Base-by-base conservation (phyloP, 164 flowering plant species). In the Piper betle region DNA sequence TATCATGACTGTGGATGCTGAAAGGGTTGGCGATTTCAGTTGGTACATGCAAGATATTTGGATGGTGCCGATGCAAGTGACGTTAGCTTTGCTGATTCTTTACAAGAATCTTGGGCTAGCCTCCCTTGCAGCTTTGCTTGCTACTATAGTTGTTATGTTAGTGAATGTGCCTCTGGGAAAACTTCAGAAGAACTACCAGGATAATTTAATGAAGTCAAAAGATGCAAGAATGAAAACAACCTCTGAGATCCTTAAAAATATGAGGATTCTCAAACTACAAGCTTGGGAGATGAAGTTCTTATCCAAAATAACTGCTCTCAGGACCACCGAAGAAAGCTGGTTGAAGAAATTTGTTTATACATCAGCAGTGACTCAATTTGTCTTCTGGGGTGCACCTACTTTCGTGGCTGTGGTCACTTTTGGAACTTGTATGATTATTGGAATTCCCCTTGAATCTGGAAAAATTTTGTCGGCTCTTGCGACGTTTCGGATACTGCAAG, bases 181-280 rank as follows among this genome's bases (percentile, higher is more conserved):
- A 37, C 43, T 80, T 60, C 77, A 75, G 55, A 77, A 84, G 79
- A 71, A 72, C 20, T 80, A 65, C 58, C 87, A 84, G 58, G 75
- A 62, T 1, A 77, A 80, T 63, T 53, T 88, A 3, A 88, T 88
- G 96, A 71, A 74, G 52, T 73, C 90, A 1, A 88, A 88, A 71
- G 96, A 88, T 64, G 58, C 53, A 39, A 74, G 96, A 69, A 88
- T 85, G 92, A 84, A 79, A 68, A 77, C 78, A 9, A 88, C 86
- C 0, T 75, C 91, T 15, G 96, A 84, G 69, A 71, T 80, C 11
- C 71, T 85, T 53, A 77, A 82, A 74, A 85, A 84, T 74, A 85
- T 88, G 96, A 85, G 86, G 57, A 81, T 88, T 62, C 83, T 88
- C 65, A 88, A 88, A 71, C 83, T 88, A 59, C 91, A 85, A 58